These are phyloP conservation scores for Chalciporus piperatus DNA, from an alignment of 768 basidiomycete genomes.

Conservation along the genomic window DNA sequence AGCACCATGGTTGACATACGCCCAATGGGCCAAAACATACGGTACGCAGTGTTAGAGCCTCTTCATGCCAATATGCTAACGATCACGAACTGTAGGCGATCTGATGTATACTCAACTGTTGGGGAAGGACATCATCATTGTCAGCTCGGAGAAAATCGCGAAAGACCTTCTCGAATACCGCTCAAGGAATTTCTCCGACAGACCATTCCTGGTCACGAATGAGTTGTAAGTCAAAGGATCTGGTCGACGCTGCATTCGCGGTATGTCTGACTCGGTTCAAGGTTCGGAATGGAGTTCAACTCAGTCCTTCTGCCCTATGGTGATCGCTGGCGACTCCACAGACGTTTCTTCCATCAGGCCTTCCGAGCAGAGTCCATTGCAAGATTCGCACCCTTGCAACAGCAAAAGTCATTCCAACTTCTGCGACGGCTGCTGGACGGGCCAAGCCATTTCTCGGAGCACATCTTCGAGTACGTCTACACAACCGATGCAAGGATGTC, in stretches of 20 bases:
- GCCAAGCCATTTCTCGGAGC: constrained; percentile 29
- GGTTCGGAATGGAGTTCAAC: constrained; percentile 15
- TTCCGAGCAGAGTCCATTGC: constrained; percentile 14
- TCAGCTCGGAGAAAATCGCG: constrained; percentile 42
- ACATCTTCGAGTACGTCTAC: constrained; percentile 29
- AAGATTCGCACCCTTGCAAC: constrained; percentile 26
- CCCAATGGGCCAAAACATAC: constrained; percentile 36
- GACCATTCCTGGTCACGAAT: constrained; percentile 33
- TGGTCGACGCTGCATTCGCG: too few species aligned
- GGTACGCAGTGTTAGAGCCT: constrained; percentile 14
- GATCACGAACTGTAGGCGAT: constrained; percentile 26
- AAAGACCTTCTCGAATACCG: constrained; percentile 46
- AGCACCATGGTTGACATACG: constrained; percentile 35
- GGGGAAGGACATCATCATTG: constrained; percentile 42
- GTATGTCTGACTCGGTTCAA: background rate
- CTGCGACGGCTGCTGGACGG: constrained; percentile 30
- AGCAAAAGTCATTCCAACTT: constrained; percentile 27
- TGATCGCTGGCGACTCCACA: constrained; percentile 29
- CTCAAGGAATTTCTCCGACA: constrained; percentile 47
- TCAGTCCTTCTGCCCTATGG: constrained; percentile 27
- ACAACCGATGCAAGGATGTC: background rate
- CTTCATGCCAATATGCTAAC: background rate
- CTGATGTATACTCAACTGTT: constrained; percentile 46
- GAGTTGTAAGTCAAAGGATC: constrained; percentile 7
- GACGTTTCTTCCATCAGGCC: constrained; percentile 24